Conservation (phyloP, 2,329 filamentous ascomycete species). For the Pseudogymnoascus sp. region DNA sequence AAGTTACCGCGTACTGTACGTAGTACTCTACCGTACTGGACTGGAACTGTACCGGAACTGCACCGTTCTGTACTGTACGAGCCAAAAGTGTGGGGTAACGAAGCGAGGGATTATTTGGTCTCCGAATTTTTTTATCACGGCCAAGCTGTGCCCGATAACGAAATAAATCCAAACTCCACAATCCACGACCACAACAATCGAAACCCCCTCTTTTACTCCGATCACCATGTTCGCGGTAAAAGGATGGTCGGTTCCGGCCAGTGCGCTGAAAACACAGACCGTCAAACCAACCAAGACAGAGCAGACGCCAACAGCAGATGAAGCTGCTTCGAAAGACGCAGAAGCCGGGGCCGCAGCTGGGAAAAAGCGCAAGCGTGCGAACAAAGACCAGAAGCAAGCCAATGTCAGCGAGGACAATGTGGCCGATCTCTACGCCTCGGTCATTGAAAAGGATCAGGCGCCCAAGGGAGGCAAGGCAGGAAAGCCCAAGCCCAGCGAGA, state of each 20-base stretch:
- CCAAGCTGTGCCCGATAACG: slow-evolving; percentile 1
- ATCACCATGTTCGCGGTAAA: slow-evolving; percentile 78
- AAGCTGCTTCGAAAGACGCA: slow-evolving; percentile 25
- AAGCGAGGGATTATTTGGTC: slow-evolving; percentile 3
- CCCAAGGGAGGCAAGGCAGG: slow-evolving; percentile 25
- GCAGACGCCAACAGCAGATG: slow-evolving; percentile 22
- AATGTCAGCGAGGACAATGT: slow-evolving; percentile 64
- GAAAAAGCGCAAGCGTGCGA: slow-evolving; percentile 45
- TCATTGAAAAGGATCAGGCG: slow-evolving; percentile 63
- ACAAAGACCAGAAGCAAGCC: slow-evolving; percentile 45
- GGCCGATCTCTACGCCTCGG: slow-evolving; percentile 67
- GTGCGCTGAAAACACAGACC: slow-evolving; percentile 62
- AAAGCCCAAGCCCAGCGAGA: slow-evolving; percentile 24
- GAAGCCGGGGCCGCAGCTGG: slow-evolving; percentile 30
- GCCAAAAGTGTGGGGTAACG: slow-evolving; percentile 5
- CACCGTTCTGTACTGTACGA: background rate
- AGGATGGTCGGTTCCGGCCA: slow-evolving; percentile 78
- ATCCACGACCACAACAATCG: background rate
- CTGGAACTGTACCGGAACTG: too few relatives aligned
- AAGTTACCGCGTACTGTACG: too few relatives aligned
- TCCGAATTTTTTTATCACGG: slow-evolving; percentile 5
- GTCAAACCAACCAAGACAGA: slow-evolving; percentile 15
- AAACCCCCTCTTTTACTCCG: background rate
- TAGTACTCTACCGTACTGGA: too few relatives aligned
- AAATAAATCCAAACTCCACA: background rate